Conservation (phyloP, 768 basidiomycete species). For the Tylopilus subfusipes region DNA sequence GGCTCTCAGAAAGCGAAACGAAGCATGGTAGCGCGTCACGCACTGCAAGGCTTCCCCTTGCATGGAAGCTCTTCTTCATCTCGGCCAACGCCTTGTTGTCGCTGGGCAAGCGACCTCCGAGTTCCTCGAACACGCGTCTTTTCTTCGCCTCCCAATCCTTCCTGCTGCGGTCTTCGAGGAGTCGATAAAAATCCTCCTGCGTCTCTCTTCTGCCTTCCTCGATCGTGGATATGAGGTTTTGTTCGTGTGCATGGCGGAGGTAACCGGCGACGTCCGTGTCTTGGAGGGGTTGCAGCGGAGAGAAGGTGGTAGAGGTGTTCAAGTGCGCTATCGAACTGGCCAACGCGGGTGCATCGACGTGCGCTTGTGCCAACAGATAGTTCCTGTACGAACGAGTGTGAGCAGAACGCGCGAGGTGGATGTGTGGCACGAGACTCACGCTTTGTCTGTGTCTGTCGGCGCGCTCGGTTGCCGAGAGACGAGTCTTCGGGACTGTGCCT, state of each 20-base stretch:
- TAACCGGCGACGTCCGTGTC: constrained; percentile 95
- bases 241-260: constrained; percentile 91
- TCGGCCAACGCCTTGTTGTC: constrained; percentile 56
- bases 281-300: constrained; percentile 86
- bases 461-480: constrained; percentile 66
- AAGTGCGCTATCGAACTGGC: constrained; percentile 79
- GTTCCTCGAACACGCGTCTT: constrained; percentile 83
- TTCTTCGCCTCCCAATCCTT: constrained; percentile 91
- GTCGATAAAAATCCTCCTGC: constrained; percentile 78
- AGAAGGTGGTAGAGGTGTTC: constrained; percentile 78
- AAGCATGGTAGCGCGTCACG: constrained; percentile 19
- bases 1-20: constrained; percentile 5
- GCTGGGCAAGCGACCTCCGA: constrained; percentile 62
- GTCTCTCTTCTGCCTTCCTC: constrained; percentile 86
- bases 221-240: constrained; percentile 90
- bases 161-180: constrained; percentile 69
- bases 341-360: constrained; percentile 89
- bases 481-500: constrained; percentile 84
- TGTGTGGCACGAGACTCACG: constrained; percentile 44
- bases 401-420: constrained; percentile 6
- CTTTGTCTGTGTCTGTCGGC: constrained; percentile 66
- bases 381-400: constrained; percentile 45
- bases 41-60: constrained; percentile 54
- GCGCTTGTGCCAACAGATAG: constrained; percentile 90
- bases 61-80: constrained; percentile 59